Evolutionary conservation across 2,329 filamentous ascomycete species (phyloP).

Genomic region (Dactylellina drechsleri): DNA sequence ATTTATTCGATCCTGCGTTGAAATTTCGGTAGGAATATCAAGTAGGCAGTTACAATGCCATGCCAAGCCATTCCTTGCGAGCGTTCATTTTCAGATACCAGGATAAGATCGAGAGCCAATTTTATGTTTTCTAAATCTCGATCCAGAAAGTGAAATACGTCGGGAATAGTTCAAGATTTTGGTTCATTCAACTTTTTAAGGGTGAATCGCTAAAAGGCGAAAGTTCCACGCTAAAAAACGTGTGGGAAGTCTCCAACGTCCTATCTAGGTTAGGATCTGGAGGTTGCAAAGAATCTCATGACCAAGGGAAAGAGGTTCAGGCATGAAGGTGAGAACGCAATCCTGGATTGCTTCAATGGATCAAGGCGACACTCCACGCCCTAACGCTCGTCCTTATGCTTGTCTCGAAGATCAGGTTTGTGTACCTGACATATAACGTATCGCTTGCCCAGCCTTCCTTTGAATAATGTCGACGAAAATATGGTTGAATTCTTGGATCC

Average conservation of each 20-base stretch:
- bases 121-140: constrained; percentile 33
- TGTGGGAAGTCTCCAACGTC: constrained; percentile 44
- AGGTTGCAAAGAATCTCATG: constrained; percentile 43
- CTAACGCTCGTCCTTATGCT: background rate
- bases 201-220: constrained; percentile 31
- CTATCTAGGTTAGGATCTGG: constrained; percentile 34
- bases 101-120: constrained; percentile 24
- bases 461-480: background rate
- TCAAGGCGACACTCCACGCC: background rate
- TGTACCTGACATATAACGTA: constrained; percentile 22
- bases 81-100: constrained; percentile 19
- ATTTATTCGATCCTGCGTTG: constrained; percentile 38
- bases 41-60: constrained; percentile 46
- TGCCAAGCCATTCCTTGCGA: constrained; percentile 20
- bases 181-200: constrained; percentile 29
- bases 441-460: constrained; percentile 1
- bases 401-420: background rate
- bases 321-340: background rate
- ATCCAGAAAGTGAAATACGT: constrained; percentile 48
- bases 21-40: constrained; percentile 18
- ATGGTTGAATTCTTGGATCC: background rate
- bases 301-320: constrained; percentile 17
- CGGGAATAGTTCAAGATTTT: constrained; percentile 33
- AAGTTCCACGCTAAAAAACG: constrained; percentile 51
- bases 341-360: background rate